phyloP scores from a whole-genome alignment of 352 stramenopile species.

The Phytophthora idaei region DNA sequence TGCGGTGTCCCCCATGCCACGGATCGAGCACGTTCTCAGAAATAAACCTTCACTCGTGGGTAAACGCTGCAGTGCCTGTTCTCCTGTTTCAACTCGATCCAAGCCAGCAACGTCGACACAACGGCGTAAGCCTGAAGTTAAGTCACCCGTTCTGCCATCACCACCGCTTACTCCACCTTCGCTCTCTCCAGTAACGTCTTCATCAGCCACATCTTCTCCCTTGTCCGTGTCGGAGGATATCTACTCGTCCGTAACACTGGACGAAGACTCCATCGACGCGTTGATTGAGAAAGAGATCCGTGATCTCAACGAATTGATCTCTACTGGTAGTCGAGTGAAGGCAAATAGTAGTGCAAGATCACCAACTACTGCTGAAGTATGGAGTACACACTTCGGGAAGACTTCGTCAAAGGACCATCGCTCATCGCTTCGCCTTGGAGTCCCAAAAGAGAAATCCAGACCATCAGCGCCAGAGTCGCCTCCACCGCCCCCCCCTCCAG shows the following conservation, averaged over 20 bases:
- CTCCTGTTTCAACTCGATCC: constrained; percentile 8
- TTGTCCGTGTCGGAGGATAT: constrained; percentile 26
- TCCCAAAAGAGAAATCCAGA: constrained; percentile 7
- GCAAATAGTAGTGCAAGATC: constrained; percentile 11
- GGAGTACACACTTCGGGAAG: constrained; percentile 44
- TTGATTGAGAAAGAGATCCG: constrained; percentile 55
- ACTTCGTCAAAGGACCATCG: constrained; percentile 2
- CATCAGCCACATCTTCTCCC: not conserved
- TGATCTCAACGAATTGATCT: constrained; percentile 49
- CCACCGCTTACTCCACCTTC: constrained; percentile 22
- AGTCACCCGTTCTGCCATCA: constrained; percentile 20
- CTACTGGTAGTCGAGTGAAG: constrained; percentile 24
- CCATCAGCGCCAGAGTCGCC: constrained; percentile 15
- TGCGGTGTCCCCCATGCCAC: constrained; percentile 54
- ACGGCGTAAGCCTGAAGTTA: constrained; percentile 1
- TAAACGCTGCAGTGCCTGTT: constrained; percentile 14
- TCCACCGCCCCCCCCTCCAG: constrained; percentile 22
- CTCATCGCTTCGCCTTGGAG: constrained; percentile 14
- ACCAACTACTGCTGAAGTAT: constrained; percentile 39
- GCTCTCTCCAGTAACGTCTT: constrained; percentile 31
- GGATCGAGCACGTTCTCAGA: constrained; percentile 45
- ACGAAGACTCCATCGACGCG: constrained; percentile 51
- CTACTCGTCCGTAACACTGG: constrained; percentile 13
- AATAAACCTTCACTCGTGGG: constrained; percentile 46
- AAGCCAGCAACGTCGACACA: not conserved